Base-by-base conservation (phyloP, 805 yeast species). In the Candida corydali region DNA sequence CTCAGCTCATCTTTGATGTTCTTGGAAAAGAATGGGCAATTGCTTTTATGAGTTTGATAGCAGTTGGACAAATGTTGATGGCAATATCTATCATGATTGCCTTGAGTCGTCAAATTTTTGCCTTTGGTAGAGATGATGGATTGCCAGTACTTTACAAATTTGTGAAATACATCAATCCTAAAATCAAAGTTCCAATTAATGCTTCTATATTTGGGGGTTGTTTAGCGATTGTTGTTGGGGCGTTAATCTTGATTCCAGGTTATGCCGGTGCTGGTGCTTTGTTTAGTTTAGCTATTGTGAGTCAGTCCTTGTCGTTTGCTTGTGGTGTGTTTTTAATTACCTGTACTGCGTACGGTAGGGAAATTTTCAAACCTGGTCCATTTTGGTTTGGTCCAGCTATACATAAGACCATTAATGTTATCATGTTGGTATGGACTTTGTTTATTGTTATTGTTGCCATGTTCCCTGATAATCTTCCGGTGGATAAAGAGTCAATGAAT, bases 81-180 rank as follows among this genome's bases (percentile, higher is more conserved):
- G 82, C 83, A 12, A 68, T 76, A 17, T 76, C 82, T 3, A 69
- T 75, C 36, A 61, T 79, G 33, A 70, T 79, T 32, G 86, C 86
- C 9, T 70, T 75, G 5, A 78, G 85, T 4, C 72, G 88, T 56
- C 87, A 80, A 55, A 68, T 79, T 35, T 82, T 83, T 78, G 86
- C 87, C 1, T 79, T 81, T 55, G 78, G 86, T 27, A 74, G 91
- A 61, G 91, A 82, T 54, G 78, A 80, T 49, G 87, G 87, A 11
- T 65, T 82, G 39, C 89, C 89, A 8, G 63, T 79, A 44, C 69
- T 81, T 11, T 57, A 65, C 27, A 52, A 51, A 46, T 63, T 62
- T 50, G 68, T 82, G 43, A 76, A 79, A 45, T 72, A 63, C 29
- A 84, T 83, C 30, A 65, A 81, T 49, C 65, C 72, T 35, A 69